Evolutionary conservation across 1,284 basidiomycete species (phyloP), one percentile per base, ranked within the genome.

Genomic region (Fistulinella staudtii): DNA sequence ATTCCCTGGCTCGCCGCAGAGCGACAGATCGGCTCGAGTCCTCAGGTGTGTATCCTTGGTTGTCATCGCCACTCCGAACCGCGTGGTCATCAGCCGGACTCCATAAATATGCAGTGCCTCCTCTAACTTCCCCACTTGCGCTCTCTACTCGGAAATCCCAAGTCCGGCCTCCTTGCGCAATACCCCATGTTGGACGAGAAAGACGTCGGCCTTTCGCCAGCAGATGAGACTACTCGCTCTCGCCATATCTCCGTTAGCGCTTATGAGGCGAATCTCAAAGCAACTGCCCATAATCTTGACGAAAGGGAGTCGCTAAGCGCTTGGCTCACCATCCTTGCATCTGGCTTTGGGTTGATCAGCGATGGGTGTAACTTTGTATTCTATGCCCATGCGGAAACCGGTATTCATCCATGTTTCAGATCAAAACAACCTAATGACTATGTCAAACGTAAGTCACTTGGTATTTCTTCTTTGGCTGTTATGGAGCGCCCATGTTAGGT

Each of bases 381-480:
- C 35, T 36, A 28, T 36, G 5, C n/a, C 25, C n/a, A 5, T 36
- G 13, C 36, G 24, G 27, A 35, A 41, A 31, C 38, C 6, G 27
- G 25, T 46, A 20, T 50, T 44, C 39, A 49, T 7, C 22, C 21
- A 6, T 36, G 38, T 31, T 54, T 10, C 53, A 82, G 80, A 85
- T 58, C 83, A 85, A 58, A 86, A 85, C 61, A 82, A 80, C 54
- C 63, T 80, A 18, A 79, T 80, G 78, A 79, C 78, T 1, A 80
- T 82, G 80, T 58, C 73, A 41, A 82, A 82, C 53, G 80, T 77
- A 51, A 35, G 64, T 50, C 28, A 30, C 34, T 39, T 43, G 29
- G 27, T 24, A 38, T 23, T n/a, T 7, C 27, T 13, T 21, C 21
- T 18, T 23, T 11, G 9, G 22, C 29, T 36, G 43, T 43, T 41